Evolutionary conservation across 768 basidiomycete species (phyloP).

Genomic region (Mycena rosella): DNA sequence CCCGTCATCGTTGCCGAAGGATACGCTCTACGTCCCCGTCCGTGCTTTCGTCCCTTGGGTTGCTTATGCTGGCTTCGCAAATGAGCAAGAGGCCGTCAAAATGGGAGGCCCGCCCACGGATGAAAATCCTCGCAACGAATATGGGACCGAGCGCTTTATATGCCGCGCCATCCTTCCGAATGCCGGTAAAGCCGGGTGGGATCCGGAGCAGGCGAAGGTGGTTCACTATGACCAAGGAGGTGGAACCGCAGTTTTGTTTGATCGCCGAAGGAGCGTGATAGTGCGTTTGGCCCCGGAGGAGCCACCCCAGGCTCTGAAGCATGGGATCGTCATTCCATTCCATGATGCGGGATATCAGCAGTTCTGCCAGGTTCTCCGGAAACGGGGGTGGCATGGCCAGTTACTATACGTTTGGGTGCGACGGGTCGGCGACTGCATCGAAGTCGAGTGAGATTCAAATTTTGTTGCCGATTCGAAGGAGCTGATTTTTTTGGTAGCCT

Average conservation of each 20-base stretch:
- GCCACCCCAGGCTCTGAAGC: conserved; percentile 17
- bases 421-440: conserved; percentile 39
- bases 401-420: conserved; percentile 33
- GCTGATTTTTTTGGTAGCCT: conserved; percentile 20
- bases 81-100: conserved; percentile 39
- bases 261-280: conserved; percentile 34
- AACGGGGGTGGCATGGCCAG: conserved; percentile 30
- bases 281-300: conserved; percentile 35
- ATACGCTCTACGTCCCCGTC: conserved; percentile 37
- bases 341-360: conserved; percentile 34
- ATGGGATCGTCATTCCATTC: conserved; percentile 34
- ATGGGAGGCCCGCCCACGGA: conserved; percentile 27
- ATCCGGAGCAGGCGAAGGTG: conserved; percentile 24
- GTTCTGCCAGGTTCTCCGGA: conserved; percentile 23
- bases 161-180: conserved; percentile 24
- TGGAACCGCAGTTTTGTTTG: conserved; percentile 29
- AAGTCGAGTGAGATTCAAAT: conserved; percentile 36
- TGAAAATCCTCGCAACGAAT: conserved; percentile 38
- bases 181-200: conserved; percentile 27
- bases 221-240: conserved; percentile 23
- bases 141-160: conserved; percentile 38
- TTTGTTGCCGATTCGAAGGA: background rate
- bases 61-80: conserved; percentile 37
- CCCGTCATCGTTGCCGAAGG: conserved; percentile 27
- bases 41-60: conserved; percentile 39